Evolutionary conservation across 768 basidiomycete genomes (phyloP).

Genomic region (Tricholoma flavovirens): DNA sequence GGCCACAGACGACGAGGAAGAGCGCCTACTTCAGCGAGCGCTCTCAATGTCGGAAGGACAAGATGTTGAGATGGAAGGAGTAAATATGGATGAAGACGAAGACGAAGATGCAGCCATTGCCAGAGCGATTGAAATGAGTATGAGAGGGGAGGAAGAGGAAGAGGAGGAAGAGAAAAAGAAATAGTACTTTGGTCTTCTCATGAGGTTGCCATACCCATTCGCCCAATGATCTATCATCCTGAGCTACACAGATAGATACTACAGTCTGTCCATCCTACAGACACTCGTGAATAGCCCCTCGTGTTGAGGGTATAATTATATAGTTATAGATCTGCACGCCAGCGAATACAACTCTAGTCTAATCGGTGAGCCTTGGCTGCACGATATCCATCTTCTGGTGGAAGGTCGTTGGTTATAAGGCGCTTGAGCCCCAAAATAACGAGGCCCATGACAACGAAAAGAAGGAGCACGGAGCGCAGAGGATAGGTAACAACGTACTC

Average conservation of each 20-base stretch:
- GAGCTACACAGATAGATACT: neutral
- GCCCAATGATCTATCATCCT: neutral
- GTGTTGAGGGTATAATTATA: neutral
- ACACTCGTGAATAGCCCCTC: neutral
- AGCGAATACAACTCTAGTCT: slow-evolving; percentile 16
- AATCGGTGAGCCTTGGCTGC: slow-evolving; percentile 21
- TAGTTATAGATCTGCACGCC: neutral
- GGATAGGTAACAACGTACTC: slow-evolving; percentile 31
- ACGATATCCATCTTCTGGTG: slow-evolving; percentile 17
- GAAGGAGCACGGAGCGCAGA: slow-evolving; percentile 25
- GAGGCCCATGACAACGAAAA: slow-evolving; percentile 22
- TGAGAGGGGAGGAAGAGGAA: slow-evolving; percentile 59
- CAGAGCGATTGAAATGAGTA: slow-evolving; percentile 90
- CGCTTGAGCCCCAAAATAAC: slow-evolving; percentile 25
- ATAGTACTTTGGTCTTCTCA: neutral
- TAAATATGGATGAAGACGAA: slow-evolving; percentile 56
- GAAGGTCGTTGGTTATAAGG: slow-evolving; percentile 17
- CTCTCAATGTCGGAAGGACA: slow-evolving; percentile 65
- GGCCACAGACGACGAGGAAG: slow-evolving; percentile 67
- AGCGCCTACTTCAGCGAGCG: slow-evolving; percentile 69
- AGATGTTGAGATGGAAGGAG: slow-evolving; percentile 41
- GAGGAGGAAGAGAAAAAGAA: slow-evolving; percentile 32
- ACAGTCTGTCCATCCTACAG: no score
- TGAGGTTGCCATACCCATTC: no score
- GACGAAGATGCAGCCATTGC: slow-evolving; percentile 89